Evolutionary conservation across 495 filamentous ascomycete species (phyloP).

Genomic region (Daldinia grandis): DNA sequence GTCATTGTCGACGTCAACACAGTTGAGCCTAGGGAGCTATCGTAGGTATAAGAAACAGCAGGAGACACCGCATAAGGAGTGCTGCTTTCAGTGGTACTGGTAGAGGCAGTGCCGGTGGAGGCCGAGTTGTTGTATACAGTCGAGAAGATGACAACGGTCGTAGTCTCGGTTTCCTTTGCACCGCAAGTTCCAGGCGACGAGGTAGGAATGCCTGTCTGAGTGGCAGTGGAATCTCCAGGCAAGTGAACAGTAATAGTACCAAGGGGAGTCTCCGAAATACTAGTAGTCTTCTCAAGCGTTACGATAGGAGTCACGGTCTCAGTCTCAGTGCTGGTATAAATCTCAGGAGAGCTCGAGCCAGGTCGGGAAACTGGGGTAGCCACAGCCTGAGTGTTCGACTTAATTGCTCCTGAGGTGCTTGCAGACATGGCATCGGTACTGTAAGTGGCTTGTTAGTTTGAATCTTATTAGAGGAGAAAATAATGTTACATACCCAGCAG

Average conservation of each 20-base stretch:
- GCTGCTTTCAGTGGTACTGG: neutral
- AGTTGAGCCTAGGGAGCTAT: neutral
- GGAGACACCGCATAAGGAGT: neutral
- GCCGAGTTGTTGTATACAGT: conserved; percentile 27
- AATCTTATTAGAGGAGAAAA: neutral
- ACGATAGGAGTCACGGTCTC: conserved; percentile 20
- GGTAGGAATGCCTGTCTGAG: neutral
- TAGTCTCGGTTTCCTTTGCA: conserved; percentile 19
- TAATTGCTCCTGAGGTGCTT: neutral
- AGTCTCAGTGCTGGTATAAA: conserved; percentile 24
- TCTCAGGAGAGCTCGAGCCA: neutral
- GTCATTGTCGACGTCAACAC: neutral
- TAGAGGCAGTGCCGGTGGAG: neutral
- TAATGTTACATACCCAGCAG: conserved; percentile 26
- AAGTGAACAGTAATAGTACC: conserved; percentile 16
- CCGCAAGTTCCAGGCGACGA: conserved; percentile 15
- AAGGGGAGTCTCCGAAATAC: conserved; percentile 1
- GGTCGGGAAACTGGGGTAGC: neutral
- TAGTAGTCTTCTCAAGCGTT: conserved; percentile 24
- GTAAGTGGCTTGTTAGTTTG: conserved; percentile 12
- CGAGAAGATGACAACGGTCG: conserved; percentile 29
- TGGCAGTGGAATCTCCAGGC: neutral
- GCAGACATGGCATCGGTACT: conserved; percentile 17
- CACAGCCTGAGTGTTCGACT: neutral
- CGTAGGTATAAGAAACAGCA: neutral